Evolutionary conservation across 768 basidiomycete species (phyloP), one percentile per base, ranked within the genome.

Genomic region (Suillus lakei): DNA sequence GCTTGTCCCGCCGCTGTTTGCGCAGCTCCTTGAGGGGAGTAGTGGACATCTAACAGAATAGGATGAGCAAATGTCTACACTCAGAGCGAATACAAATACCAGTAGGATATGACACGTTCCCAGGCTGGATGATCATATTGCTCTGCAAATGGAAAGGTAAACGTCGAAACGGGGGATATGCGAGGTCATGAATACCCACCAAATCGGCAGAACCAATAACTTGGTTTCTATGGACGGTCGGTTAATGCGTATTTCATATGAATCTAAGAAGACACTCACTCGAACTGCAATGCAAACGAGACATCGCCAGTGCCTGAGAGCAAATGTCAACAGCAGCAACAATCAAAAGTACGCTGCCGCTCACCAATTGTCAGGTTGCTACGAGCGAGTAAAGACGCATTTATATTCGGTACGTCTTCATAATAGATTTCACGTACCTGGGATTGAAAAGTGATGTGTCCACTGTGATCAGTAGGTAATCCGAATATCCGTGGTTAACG

Each of bases 401-500:
- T 10, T 36, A 10, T 36, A 61, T 70, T 48, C 66, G 55, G 15
- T 9, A 30, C 39, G 26, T 23, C 53, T 48, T 50, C 44, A 28
- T 39, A 65, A 55, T 5, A 9, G 13, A 63, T 46, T 36, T 18
- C 30, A 59, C 77, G 67, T 67, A 86, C 86, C 86, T 90, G 15
- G 91, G 90, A 65, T 91, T 91, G 73, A 85, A 89, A 28, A 91
- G 75, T 1, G 81, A 78, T 23, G 86, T 85, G 50, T 85, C 78
- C 15, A 86, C 85, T 69, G 83, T 90, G 77, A 92, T 91, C 59
- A 91, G 80, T n/a, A 92, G 79, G 72, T 82, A 88, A 70, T 88
- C 83, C 0, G 85, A 64, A 78, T 85, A 91, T 8, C 91, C 91
- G 61, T 87, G 89, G 46, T 83, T 85, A 34, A 91, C 89, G 66